A percentile compares a stretch with the other conserved stretches of the same genome.
phyloP scores from a whole-genome alignment of 805 yeast genomes.

The Babjeviella inositovora region DNA sequence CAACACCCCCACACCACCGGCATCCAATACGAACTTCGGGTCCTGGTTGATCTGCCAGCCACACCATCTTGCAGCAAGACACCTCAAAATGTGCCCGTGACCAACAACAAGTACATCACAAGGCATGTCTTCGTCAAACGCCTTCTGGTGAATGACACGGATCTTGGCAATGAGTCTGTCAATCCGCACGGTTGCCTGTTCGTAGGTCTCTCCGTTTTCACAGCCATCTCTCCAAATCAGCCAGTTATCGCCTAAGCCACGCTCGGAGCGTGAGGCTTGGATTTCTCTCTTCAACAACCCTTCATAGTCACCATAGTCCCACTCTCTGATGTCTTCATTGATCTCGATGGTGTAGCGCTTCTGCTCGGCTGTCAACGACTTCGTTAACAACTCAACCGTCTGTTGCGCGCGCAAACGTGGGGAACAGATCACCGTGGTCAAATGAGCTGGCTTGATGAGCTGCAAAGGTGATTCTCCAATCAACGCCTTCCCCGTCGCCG shows the following conservation, averaged over 20 bases:
- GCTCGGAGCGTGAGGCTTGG: slow-evolving; percentile 32
- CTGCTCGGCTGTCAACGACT: slow-evolving; percentile 23
- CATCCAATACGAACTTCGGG: slow-evolving; percentile 77
- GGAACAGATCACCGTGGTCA: slow-evolving; percentile 57
- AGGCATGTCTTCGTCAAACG: slow-evolving; percentile 28
- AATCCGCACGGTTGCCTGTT: slow-evolving; percentile 53
- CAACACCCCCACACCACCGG: slow-evolving; percentile 90
- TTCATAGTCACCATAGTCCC: slow-evolving; percentile 96
- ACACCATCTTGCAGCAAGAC: slow-evolving; percentile 85
- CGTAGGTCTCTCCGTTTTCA: slow-evolving; percentile 69
- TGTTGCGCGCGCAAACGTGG: slow-evolving; percentile 72
- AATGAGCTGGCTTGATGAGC: slow-evolving; percentile 43
- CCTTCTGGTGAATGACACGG: slow-evolving; percentile 37
- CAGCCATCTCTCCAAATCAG: slow-evolving; percentile 87
- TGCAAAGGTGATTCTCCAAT: slow-evolving; percentile 36
- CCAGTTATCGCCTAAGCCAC: slow-evolving; percentile 50
- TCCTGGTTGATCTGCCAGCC: slow-evolving; percentile 36
- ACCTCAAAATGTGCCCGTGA: slow-evolving; percentile 87
- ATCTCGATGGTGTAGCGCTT: slow-evolving; percentile 23
- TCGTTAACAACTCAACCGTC: slow-evolving; percentile 53
- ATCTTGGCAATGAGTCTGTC: slow-evolving; percentile 57
- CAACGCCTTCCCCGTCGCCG: slow-evolving; percentile 52
- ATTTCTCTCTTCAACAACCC: slow-evolving; percentile 64
- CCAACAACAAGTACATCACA: slow-evolving; percentile 77
- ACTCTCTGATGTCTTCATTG: slow-evolving; percentile 70